Conservation (phyloP, 805 yeast species). For the Candida mattraensis region DNA sequence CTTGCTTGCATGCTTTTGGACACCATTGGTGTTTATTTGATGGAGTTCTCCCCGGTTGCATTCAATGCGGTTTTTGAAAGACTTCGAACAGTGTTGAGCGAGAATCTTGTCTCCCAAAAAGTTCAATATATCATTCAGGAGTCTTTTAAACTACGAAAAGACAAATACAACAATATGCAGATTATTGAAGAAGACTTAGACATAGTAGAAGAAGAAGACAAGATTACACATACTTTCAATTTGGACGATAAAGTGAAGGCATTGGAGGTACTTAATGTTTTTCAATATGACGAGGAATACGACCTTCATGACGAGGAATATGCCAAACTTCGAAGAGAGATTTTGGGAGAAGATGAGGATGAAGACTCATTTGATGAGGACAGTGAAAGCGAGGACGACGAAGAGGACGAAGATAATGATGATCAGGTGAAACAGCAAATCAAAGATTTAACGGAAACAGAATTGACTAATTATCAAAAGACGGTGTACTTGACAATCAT, state of each 20-base stretch:
- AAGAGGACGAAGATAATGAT: constrained; percentile 20
- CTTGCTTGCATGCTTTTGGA: constrained; percentile 51
- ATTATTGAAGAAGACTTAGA: constrained; percentile 50
- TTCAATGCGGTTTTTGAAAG: constrained; percentile 52
- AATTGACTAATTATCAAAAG: constrained; percentile 65
- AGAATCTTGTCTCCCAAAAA: constrained; percentile 43
- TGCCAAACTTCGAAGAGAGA: constrained; percentile 40
- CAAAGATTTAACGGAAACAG: constrained; percentile 69
- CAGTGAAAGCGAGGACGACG: constrained; percentile 28
- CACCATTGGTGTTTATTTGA: constrained; percentile 52
- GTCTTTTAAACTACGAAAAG: constrained; percentile 50
- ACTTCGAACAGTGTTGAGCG: constrained; percentile 60
- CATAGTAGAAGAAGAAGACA: constrained; percentile 63
- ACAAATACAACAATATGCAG: constrained; percentile 39
- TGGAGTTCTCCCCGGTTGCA: constrained; percentile 35
- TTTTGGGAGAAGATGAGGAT: constrained; percentile 41
- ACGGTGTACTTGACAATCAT: constrained; percentile 77
- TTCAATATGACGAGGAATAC: constrained; percentile 50
- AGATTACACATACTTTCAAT: constrained; percentile 52
- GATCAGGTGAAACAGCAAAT: constrained; percentile 34
- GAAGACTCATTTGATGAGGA: constrained; percentile 17
- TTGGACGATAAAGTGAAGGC: constrained; percentile 52
- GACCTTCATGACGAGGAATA: constrained; percentile 52
- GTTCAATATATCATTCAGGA: constrained; percentile 49
- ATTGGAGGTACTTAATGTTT: constrained; percentile 46